Base-by-base conservation (phyloP, 2,329 filamentous ascomycete genomes). In the Teratosphaeria gauchensis region DNA sequence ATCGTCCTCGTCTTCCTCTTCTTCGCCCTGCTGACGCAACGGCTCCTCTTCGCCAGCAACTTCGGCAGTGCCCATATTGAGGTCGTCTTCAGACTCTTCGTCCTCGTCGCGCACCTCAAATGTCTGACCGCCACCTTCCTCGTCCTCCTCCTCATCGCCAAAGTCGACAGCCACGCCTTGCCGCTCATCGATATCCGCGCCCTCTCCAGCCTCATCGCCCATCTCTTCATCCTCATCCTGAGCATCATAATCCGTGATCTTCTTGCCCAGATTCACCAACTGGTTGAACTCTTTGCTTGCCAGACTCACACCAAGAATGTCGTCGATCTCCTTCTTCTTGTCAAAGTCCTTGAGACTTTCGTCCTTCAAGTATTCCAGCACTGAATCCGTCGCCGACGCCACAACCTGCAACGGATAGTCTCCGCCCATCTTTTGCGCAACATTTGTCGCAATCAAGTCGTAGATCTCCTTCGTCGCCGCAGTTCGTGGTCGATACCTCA, bases 161-260 rank as follows among this genome's bases (percentile, higher is more conserved):
- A 99, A 99, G 48, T 96, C 92, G 53, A 99, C 94, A 38, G 95
- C 94, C 53, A 99, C 94, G 80, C 94, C 94, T 73, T 99, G 91
- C 55, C 90, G 86, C 68, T 96, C 92, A 69, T 96, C 94, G 55
- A 96, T 84, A 71, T 96, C 92, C 32, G 83, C 81, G 30, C 76
- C 87, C 53, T 86, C 89, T 19, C 79, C 83, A 24, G 79, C 82
- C 31, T 84, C 81, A 59, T 83, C 87, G 32, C 84, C 87, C 79
- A 90, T 89, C 59, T 91, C 86, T 64, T 96, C 92, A 63, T 97
- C 92, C 33, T 96, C 94, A 64, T 97, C 92, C 72, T 97, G 91
- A 46, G 89, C 89, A 74, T 97, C 89, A 74, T 97, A 99, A 73
- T 99, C 94, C 55, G 94, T 99, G 63, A 99, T 96, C 77, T 99